A percentile compares a stretch with the other conserved stretches of the same genome.
These are phyloP conservation scores for Aspergillus taichungensis DNA, from an alignment of 495 filamentous ascomycete species.

Conservation along the genomic window DNA sequence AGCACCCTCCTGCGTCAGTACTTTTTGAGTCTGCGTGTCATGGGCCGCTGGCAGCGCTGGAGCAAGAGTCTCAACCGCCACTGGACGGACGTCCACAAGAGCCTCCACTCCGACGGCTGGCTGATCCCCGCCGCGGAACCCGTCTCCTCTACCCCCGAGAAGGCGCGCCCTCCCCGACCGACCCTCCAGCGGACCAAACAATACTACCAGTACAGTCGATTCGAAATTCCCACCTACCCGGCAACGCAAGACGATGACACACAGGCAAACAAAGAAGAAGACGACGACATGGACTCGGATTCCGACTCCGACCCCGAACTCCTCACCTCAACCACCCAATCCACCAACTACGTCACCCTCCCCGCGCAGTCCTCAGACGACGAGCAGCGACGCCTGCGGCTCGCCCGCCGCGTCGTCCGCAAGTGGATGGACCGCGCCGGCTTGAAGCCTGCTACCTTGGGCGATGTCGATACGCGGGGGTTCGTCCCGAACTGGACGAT, in stretches of 20 bases:
- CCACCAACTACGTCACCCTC: conserved; percentile 33
- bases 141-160: conserved; percentile 21
- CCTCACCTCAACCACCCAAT: conserved; percentile 24
- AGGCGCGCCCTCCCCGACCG: conserved; percentile 16
- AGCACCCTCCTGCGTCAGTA: conserved; percentile 81
- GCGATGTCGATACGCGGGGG: conserved; percentile 38
- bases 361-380: conserved; percentile 30
- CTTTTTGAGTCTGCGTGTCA: conserved; percentile 71
- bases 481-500: conserved; percentile 68
- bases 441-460: conserved; percentile 31
- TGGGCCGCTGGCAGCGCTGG: conserved; percentile 67
- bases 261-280: conserved; percentile 15
- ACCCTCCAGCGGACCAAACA: conserved; percentile 18
- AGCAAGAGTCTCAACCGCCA: conserved; percentile 46
- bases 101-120: conserved; percentile 37
- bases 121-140: conserved; percentile 24
- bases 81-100: conserved; percentile 52
- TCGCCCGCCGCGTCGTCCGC: conserved; percentile 51
- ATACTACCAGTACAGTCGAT: conserved; percentile 36
- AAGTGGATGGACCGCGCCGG: conserved; percentile 71
- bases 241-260: conserved; percentile 15
- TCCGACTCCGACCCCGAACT: conserved; percentile 38
- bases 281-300: conserved; percentile 36
- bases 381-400: conserved; percentile 29
- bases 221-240: conserved; percentile 9